Evolutionary conservation across 2,329 filamentous ascomycete species (phyloP), one percentile per base, ranked within the genome.

Genomic region (Trichoderma hamatum): DNA sequence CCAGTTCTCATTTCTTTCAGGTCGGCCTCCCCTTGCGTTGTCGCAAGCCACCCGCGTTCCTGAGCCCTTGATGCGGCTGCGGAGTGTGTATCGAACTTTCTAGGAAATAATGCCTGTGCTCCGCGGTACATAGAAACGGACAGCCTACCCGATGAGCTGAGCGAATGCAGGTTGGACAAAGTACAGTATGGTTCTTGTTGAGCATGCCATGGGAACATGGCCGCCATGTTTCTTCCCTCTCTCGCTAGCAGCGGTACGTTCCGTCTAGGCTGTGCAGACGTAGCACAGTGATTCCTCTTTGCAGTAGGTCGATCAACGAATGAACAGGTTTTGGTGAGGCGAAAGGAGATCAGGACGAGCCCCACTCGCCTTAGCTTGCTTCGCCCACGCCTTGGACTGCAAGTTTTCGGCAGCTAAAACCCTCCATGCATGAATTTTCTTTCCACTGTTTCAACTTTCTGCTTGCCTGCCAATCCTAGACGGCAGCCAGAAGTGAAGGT

Each of bases 361-460:
- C 28, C 62, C 62, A 65, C 51, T 28, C 62, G 36, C 36, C 32
- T 56, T 56, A 36, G 62, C 62, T 43, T 58, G 32, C 54, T 36
- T 58, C 54, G 54, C 21, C 19, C 28, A 30, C n/a, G n/a, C 32
- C 30, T 34, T 34, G 26, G 52, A 55, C 52, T 58, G 32, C 54
- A 58, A 58, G 28, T 58, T 32, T n/a, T 55, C 52, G 52, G 52
- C 52, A 55, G 52, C 52, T 55, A 55, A 55, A 55, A 32, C 52
- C 28, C 26, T 52, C 52, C 28, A 51, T 64, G 61, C 61, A 64
- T 52, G 61, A 21, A 16, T 43, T 39, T 34, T 54, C 24, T 36
- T 51, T 55, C 24, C 14, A 55, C 61, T 54, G 61, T 64, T 64
- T 64, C 61, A 64, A 52, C 43, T 52, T 62, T 49, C 49, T 32